These are phyloP conservation scores for Tricholoma matsutake DNA, from an alignment of 768 basidiomycete genomes.

Conservation along the genomic window DNA sequence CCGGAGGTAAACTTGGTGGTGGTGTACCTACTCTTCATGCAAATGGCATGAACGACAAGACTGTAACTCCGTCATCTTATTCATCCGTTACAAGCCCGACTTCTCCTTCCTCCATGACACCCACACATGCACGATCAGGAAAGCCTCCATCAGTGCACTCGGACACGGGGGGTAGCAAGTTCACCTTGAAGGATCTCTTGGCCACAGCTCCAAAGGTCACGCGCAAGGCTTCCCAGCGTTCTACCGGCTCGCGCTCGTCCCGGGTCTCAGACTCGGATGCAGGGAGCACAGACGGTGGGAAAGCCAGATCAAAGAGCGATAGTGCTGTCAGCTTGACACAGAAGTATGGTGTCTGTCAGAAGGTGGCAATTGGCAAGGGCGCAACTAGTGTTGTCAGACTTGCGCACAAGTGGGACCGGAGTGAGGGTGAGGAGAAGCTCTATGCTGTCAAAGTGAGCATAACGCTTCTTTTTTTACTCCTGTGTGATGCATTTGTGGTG, in stretches of 20 bases:
- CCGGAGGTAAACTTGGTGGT: conserved; percentile 33
- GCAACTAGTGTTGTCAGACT: conserved; percentile 97
- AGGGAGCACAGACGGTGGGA: conserved; percentile 24
- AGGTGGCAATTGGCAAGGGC: conserved; percentile 95
- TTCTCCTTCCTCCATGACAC: conserved; percentile 14
- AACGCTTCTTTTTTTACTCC: conserved; percentile 3
- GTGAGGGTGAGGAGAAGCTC: conserved; percentile 92
- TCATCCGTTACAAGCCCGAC: background rate
- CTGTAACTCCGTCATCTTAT: conserved; percentile 12
- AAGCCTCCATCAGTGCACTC: conserved; percentile 47
- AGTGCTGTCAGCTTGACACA: conserved; percentile 53
- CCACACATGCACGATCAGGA: conserved; percentile 13
- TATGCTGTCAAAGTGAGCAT: conserved; percentile 91
- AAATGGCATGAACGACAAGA: conserved; percentile 21
- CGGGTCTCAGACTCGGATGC: conserved; percentile 68
- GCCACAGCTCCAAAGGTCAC: conserved; percentile 69
- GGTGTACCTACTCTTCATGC: conserved; percentile 11
- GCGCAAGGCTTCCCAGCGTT: conserved; percentile 66
- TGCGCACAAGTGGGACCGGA: conserved; percentile 98
- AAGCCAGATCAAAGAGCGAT: conserved; percentile 35
- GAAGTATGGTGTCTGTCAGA: conserved; percentile 98
- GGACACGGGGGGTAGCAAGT: conserved; percentile 61
- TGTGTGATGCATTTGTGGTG: conserved; percentile 5
- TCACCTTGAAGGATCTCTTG: conserved; percentile 81
- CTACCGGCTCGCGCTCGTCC: conserved; percentile 53